Evolutionary conservation across 148 eudicot species (phyloP).

Genomic region (Nepenthes mirabilis): DNA sequence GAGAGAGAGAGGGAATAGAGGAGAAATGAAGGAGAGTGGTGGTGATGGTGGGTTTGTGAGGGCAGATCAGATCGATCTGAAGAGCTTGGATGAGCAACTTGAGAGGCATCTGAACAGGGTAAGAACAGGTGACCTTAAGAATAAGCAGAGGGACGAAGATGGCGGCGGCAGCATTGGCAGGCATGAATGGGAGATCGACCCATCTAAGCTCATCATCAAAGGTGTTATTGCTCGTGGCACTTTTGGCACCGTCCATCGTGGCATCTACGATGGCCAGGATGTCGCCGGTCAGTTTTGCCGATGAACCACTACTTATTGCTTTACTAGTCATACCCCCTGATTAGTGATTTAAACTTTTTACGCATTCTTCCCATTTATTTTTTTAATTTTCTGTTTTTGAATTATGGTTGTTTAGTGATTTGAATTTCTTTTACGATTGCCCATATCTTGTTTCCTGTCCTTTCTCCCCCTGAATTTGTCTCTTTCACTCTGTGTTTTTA

Average conservation of each 20-base stretch:
- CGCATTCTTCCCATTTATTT: no score
- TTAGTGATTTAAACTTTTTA: background rate
- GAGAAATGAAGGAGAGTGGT: constrained; percentile 40
- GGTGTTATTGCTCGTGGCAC: constrained; percentile 84
- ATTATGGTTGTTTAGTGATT: background rate
- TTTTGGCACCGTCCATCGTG: constrained; percentile 91
- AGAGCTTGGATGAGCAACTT: constrained; percentile 69
- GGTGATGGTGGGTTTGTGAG: constrained; percentile 64
- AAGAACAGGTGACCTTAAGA: constrained; percentile 37
- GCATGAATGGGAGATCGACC: constrained; percentile 85
- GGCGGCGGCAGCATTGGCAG: constrained; percentile 8
- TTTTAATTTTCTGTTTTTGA: background rate
- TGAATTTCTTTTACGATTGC: background rate
- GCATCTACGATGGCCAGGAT: constrained; percentile 65
- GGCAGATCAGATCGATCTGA: constrained; percentile 84
- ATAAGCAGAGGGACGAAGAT: constrained; percentile 16
- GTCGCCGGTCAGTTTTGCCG: constrained; percentile 54
- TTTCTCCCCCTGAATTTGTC: background rate
- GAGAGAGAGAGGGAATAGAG: constrained; percentile 21
- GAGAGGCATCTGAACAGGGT: constrained; percentile 52
- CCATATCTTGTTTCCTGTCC: background rate
- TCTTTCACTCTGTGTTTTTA: background rate
- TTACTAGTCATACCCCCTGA: background rate
- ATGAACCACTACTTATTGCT: background rate
- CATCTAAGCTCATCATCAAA: constrained; percentile 69